These are phyloP conservation scores for Physcomitrellopsis africana DNA, from an alignment of 225 moss, liverwort and hornwort genomes.

Conservation along the genomic window DNA sequence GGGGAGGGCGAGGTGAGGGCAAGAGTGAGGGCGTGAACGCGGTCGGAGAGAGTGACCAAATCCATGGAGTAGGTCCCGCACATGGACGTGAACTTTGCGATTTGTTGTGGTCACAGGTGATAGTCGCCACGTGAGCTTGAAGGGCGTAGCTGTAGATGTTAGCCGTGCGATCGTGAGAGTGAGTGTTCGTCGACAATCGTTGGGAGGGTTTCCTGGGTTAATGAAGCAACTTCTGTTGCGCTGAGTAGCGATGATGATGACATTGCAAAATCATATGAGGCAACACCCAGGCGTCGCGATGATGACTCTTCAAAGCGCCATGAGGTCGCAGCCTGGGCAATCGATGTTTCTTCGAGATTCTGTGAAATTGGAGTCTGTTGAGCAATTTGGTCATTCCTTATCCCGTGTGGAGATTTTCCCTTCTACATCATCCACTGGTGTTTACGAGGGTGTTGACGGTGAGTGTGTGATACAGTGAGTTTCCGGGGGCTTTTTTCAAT, in stretches of 20 bases:
- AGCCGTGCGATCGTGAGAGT: neutral
- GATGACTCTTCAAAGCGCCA: constrained; percentile 81
- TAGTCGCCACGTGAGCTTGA: neutral
- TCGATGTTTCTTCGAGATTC: constrained; percentile 70
- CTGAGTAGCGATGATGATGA: constrained; percentile 56
- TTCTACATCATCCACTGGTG: constrained; percentile 29
- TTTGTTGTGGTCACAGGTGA: too few species aligned
- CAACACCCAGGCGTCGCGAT: constrained; percentile 60
- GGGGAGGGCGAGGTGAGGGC: neutral
- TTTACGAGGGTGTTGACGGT: constrained; percentile 41
- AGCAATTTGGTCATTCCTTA: constrained; percentile 48
- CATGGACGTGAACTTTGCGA: neutral
- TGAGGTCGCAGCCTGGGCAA: constrained; percentile 72
- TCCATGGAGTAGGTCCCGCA: neutral
- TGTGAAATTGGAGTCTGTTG: constrained; percentile 59
- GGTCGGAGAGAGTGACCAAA: neutral
- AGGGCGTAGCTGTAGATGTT: neutral
- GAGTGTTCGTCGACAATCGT: constrained; percentile 1
- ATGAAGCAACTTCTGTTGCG: constrained; percentile 20
- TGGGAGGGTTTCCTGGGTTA: constrained; percentile 27
- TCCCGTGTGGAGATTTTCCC: constrained; percentile 41
- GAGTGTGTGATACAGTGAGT: constrained; percentile 7
- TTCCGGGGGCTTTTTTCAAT: neutral
- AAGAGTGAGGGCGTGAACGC: neutral
- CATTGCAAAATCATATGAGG: constrained; percentile 60